These are phyloP conservation scores for Penicillium malachiteum DNA, from an alignment of 495 filamentous ascomycete genomes.

Conservation along the genomic window DNA sequence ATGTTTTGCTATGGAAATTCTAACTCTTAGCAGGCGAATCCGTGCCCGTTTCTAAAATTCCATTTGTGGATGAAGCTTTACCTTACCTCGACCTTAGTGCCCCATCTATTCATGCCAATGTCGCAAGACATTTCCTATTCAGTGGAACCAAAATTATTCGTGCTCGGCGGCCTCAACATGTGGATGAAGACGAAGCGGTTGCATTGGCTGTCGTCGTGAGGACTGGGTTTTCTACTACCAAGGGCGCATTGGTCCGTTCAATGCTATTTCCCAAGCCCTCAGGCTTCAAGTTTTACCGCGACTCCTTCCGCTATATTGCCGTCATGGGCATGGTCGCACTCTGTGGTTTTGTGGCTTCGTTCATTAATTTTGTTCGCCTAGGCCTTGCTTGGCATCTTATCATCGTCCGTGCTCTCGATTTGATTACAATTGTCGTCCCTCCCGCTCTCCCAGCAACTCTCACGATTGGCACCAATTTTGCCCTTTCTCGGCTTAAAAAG, in stretches of 20 bases:
- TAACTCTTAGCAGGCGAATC: conserved; percentile 70
- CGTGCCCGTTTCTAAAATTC: conserved; percentile 90
- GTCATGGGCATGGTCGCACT: conserved; percentile 92
- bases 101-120: conserved; percentile 71
- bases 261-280: conserved; percentile 99
- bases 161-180: conserved; percentile 81
- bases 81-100: conserved; percentile 69
- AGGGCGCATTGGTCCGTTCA: conserved; percentile 91
- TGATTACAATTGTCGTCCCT: conserved; percentile 97
- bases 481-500: conserved; percentile 77
- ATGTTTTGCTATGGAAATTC: neutral
- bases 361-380: conserved; percentile 88
- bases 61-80: conserved; percentile 80
- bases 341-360: conserved; percentile 84
- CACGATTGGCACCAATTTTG: conserved; percentile 95
- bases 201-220: conserved; percentile 88
- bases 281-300: conserved; percentile 96
- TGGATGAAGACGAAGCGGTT: conserved; percentile 82
- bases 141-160: conserved; percentile 94
- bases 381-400: conserved; percentile 84
- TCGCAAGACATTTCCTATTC: conserved; percentile 88
- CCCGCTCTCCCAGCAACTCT: conserved; percentile 96
- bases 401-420: conserved; percentile 84
- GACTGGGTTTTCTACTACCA: conserved; percentile 96
- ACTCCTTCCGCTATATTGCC: conserved; percentile 96